Conservation (phyloP, 2,329 filamentous ascomycete species). For the Rhexocercosporidium sp. region DNA sequence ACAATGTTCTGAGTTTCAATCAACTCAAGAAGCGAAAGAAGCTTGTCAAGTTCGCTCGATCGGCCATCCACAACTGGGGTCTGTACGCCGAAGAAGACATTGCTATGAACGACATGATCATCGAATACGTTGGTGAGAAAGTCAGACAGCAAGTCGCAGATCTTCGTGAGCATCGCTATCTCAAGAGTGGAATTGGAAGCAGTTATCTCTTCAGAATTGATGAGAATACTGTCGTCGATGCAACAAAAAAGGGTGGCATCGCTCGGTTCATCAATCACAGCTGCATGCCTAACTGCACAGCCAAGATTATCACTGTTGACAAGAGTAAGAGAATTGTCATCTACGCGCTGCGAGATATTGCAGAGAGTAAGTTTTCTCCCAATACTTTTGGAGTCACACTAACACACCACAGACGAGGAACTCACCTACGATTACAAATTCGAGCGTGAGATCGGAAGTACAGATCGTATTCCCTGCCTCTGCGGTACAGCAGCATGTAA, state of each 20-base stretch:
- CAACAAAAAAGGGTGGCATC: slow-evolving; percentile 97
- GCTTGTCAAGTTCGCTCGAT: slow-evolving; percentile 95
- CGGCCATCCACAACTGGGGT: slow-evolving; percentile 98
- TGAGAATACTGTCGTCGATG: slow-evolving; percentile 96
- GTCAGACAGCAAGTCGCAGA: slow-evolving; percentile 98
- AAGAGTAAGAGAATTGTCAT: slow-evolving; percentile 99
- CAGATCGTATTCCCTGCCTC: slow-evolving; percentile 95
- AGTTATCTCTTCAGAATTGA: slow-evolving; percentile 98
- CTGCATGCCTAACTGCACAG: slow-evolving; percentile 97
- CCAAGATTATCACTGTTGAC: slow-evolving; percentile 99
- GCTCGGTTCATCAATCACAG: slow-evolving; percentile 99
- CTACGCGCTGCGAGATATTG: slow-evolving; percentile 94
- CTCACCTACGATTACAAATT: slow-evolving; percentile 99
- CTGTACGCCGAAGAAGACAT: slow-evolving; percentile 98
- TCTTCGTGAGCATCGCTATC: slow-evolving; percentile 87
- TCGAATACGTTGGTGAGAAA: slow-evolving; percentile 98
- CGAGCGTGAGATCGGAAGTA: slow-evolving; percentile 92
- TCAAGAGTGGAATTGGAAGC: slow-evolving; percentile 95
- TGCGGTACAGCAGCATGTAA: slow-evolving; percentile 97
- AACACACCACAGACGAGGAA: slow-evolving; percentile 77
- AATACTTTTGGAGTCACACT: slow-evolving; percentile 18
- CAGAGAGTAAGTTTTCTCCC: slow-evolving; percentile 76
- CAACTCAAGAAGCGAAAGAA: slow-evolving; percentile 99
- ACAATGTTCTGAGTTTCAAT: slow-evolving; percentile 89
- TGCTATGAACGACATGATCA: slow-evolving; percentile 97